Conservation (phyloP, 768 basidiomycete species). For the Arthromyces matolae region DNA sequence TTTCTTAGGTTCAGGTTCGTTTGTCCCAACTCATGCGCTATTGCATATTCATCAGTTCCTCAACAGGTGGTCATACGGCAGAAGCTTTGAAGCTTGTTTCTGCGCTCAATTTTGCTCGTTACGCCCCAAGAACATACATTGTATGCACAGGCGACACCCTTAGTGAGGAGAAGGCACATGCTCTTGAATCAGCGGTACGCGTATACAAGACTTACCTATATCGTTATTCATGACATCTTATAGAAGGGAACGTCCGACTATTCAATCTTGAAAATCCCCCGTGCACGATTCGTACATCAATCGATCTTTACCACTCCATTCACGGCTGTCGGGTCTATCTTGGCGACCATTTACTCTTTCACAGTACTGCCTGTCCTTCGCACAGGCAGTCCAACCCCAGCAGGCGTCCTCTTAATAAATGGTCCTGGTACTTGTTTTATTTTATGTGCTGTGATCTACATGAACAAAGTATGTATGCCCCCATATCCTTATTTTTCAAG, state of each 20-base stretch:
- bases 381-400: conserved; percentile 32
- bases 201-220: not conserved
- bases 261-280: conserved; percentile 66
- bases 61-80: conserved; percentile 95
- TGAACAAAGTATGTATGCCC: conserved; percentile 59
- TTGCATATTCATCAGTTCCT: too few relatives aligned
- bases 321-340: conserved; percentile 60
- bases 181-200: conserved; percentile 47
- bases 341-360: conserved; percentile 58
- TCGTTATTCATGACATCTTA: conserved; percentile 3
- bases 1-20: conserved; percentile 88
- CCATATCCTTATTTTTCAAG: not conserved
- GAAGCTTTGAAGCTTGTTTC: conserved; percentile 78
- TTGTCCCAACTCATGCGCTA: too few relatives aligned
- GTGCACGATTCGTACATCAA: conserved; percentile 87
- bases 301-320: conserved; percentile 63
- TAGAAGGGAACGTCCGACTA: conserved; percentile 28
- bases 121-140: conserved; percentile 76
- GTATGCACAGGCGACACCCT: conserved; percentile 78
- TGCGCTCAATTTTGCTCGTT: conserved; percentile 69
- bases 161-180: conserved; percentile 65
- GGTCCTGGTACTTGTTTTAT: conserved; percentile 93
- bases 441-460: conserved; percentile 64
- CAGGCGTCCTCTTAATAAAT: conserved; percentile 83
- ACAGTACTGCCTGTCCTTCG: conserved; percentile 45